A percentile compares a stretch with the other conserved stretches of the same genome.
phyloP scores from a whole-genome alignment of 805 yeast genomes.

The Nakazawaea sp. region DNA sequence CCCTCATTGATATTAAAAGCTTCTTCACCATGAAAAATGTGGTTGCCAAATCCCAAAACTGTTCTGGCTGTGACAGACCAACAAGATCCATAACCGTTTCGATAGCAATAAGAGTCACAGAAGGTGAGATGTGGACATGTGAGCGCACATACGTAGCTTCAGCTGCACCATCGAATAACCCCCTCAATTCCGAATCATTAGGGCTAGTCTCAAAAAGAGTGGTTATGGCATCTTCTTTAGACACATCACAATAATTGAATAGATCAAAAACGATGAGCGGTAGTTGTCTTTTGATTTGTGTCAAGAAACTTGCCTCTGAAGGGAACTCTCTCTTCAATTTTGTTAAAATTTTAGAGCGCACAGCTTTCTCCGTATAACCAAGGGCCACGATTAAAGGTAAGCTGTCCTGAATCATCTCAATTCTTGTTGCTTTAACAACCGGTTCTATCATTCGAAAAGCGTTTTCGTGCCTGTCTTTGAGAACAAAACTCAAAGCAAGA shows the following conservation, averaged over 20 bases:
- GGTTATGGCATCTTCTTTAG: too few relatives aligned
- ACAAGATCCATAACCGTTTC: slow-evolving; percentile 11
- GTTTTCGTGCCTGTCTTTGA: neutral
- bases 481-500: slow-evolving; percentile 26
- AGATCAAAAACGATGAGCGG: slow-evolving; percentile 29
- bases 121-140: slow-evolving; percentile 8
- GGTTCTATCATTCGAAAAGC: slow-evolving; percentile 13
- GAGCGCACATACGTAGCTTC: neutral
- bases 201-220: too few relatives aligned
- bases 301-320: neutral
- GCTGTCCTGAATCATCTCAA: slow-evolving; percentile 12
- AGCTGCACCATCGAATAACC: too few relatives aligned
- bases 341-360: slow-evolving; percentile 25
- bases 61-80: neutral
- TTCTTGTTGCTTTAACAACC: neutral
- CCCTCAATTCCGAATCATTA: too few relatives aligned
- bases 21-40: slow-evolving; percentile 33
- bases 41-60: slow-evolving; percentile 28
- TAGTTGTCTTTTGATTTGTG: slow-evolving; percentile 14
- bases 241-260: slow-evolving; percentile 31
- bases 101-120: slow-evolving; percentile 4
- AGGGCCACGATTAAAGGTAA: slow-evolving; percentile 35
- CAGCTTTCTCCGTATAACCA: slow-evolving; percentile 33
- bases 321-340: slow-evolving; percentile 14
- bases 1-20: slow-evolving; percentile 19